Evolutionary conservation across 805 yeast species (phyloP).

Genomic region (Candida khao-thaluensis): DNA sequence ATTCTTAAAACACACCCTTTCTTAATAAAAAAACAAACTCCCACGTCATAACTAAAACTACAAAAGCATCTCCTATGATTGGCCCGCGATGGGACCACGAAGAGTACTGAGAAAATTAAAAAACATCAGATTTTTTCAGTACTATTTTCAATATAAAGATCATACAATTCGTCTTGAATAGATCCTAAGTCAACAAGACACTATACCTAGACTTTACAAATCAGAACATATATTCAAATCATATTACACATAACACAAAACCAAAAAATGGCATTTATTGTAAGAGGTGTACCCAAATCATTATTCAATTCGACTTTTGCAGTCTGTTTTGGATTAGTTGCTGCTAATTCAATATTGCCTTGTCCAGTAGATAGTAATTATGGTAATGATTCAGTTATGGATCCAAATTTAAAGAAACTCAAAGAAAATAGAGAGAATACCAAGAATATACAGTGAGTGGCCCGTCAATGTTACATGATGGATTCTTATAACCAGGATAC

Average conservation of each 20-base stretch:
- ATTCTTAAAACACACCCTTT: no score
- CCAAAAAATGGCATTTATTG: conserved; percentile 13
- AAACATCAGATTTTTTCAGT: conserved; percentile 12
- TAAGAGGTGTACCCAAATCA: conserved; percentile 18
- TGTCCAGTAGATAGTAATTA: conserved; percentile 44
- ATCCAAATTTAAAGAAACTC: conserved; percentile 29
- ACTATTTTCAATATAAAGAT: no score
- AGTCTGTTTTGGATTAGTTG: conserved; percentile 56
- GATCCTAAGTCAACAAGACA: no score
- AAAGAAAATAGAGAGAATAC: neutral
- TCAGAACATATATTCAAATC: no score
- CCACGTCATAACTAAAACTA: conserved; percentile 1
- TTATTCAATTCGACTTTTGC: conserved; percentile 71
- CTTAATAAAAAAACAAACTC: no score
- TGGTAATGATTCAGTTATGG: conserved; percentile 41
- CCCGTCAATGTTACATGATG: no score
- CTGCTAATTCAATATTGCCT: conserved; percentile 53
- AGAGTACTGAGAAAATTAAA: conserved; percentile 5
- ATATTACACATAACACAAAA: no score
- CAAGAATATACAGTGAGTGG: conserved; percentile 1
- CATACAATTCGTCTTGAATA: no score
- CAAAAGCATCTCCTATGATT: conserved; percentile 11
- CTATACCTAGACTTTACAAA: no score
- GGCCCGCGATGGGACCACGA: conserved; percentile 8
- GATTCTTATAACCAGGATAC: no score